Evolutionary conservation across 352 stramenopile species (phyloP).

Genomic region (Blastocystis sp.): DNA sequence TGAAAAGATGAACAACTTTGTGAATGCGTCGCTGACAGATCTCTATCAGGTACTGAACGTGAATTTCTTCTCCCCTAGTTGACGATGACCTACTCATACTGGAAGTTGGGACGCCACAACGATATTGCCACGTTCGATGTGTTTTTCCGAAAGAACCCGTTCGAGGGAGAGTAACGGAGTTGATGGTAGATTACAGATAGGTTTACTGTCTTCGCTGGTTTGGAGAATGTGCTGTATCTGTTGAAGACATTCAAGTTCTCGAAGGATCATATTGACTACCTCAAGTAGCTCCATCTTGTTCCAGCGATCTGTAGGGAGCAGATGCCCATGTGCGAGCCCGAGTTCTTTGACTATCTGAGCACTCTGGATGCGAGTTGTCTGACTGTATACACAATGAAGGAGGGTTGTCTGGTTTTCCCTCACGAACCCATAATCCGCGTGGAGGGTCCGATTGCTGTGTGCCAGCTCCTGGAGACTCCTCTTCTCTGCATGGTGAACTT

Average conservation of each 20-base stretch:
- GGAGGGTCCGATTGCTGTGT: constrained; percentile 79
- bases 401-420: constrained; percentile 90
- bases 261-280: constrained; percentile 81
- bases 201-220: constrained; percentile 82
- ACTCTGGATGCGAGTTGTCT: constrained; percentile 80
- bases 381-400: constrained; percentile 80
- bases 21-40: constrained; percentile 87
- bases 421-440: constrained; percentile 82
- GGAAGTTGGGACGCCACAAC: constrained; percentile 83
- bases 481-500: constrained; percentile 95
- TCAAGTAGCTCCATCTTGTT: constrained; percentile 62
- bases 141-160: constrained; percentile 98
- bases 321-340: constrained; percentile 73
- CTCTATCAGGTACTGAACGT: constrained; percentile 81
- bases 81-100: constrained; percentile 94
- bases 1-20: constrained; percentile 62
- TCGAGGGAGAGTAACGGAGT: constrained; percentile 75
- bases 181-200: neutral
- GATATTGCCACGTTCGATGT: constrained; percentile 82
- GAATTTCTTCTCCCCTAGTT: constrained; percentile 58
- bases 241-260: constrained; percentile 85
- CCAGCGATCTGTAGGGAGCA: neutral
- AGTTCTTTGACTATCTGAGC: constrained; percentile 86
- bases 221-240: constrained; percentile 74
- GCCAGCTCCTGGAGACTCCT: constrained; percentile 92